Evolutionary conservation across 345 rosid species (phyloP), one percentile per base, ranked within the genome.

Genomic region (Cardamine chenopodiifolia): DNA sequence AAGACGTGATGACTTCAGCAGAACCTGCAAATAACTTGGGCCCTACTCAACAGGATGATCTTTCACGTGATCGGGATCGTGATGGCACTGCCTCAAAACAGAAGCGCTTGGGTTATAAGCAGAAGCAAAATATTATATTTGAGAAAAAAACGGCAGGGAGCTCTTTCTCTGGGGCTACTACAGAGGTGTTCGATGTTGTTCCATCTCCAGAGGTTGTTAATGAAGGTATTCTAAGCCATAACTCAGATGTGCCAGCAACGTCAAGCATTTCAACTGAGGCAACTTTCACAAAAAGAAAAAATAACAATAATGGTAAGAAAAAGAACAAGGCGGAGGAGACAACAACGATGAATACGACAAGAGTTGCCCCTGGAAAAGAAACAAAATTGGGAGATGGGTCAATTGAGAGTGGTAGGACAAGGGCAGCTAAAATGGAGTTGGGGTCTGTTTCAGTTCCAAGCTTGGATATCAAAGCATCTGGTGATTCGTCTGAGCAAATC

Each of bases 311-410:
- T 71, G 83, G 85, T 71, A 88, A 85, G 82, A 84, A 71, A 83
- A 92, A 85, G 82, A 84, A 80, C 54, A 90, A 78, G 71, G 78
- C 82, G 75, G 97, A 87, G 18, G 93, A 86, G 78, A 68, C 83
- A 23, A 80, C 85, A 47, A 17, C 82, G 29, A 47, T 61, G 18
- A 73, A 74, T 71, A 49, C 73, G 50, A 78, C 77, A 65, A 62
- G 82, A 57, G 28, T 68, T 57, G 63, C 66, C 42, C 34, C 62
- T 37, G 74, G 78, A 32, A 83, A 81, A 76, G 91, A 86, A 68
- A 37, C 79, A 49, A 78, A 68, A 75, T 40, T 55, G 44, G 55
- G 39, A 28, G 78, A 62, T 44, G 75, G 58, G 77, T 68, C 72
- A 5, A 80, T 28, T 42, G 96, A 82, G 74, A 66, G 73, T 79